Base-by-base conservation (phyloP, 345 rosid species). In the Sonneratia alba region DNA sequence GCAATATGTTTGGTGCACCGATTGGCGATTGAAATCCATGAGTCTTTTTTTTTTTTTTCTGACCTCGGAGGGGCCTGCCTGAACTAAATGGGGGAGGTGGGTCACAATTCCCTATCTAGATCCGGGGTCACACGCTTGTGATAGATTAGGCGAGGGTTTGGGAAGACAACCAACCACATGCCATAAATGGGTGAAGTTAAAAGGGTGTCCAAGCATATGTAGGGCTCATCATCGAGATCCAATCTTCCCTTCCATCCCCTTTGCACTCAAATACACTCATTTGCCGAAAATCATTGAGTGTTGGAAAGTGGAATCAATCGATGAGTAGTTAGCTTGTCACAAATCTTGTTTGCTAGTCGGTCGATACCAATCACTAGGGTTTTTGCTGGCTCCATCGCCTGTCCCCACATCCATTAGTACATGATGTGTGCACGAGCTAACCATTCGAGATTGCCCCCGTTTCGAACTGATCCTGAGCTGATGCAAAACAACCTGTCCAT, bases 131-230 rank as follows among this genome's bases (percentile, higher is more conserved):
- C 80, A 76, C 49, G 37, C 22, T 1, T 43, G 8, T 43, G 42
- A 22, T 40, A 64, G 8, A 37, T 59, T 70, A 11, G 64, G 63
- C n/a, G 48, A 59, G 68, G 51, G 66, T 62, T 45, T n/a, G 56
- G 40, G 21, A 19, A 48, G 37, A 42, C 53, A 71, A 42, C 69
- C 57, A 70, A 49, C 63, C 24, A 34, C 32, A 70, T 61, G 81
- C 72, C 72, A 79, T 64, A 85, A 77, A 78, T 82, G 92, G 89
- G 85, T 36, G 89, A 86, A 82, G 85, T 91, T 89, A 91, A 9
- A 89, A 85, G 80, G 87, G 85, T 27, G 32, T 81, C 83, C 88
- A 45, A 48, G 22, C 38, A 48, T 38, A 69, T 0, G 53, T 15
- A 45, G 51, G 51, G 36, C 56, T 69, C 38, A 15, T 24, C 34